These are phyloP conservation scores for Sporormia fimetaria DNA, from an alignment of 495 filamentous ascomycete genomes.

Conservation along the genomic window DNA sequence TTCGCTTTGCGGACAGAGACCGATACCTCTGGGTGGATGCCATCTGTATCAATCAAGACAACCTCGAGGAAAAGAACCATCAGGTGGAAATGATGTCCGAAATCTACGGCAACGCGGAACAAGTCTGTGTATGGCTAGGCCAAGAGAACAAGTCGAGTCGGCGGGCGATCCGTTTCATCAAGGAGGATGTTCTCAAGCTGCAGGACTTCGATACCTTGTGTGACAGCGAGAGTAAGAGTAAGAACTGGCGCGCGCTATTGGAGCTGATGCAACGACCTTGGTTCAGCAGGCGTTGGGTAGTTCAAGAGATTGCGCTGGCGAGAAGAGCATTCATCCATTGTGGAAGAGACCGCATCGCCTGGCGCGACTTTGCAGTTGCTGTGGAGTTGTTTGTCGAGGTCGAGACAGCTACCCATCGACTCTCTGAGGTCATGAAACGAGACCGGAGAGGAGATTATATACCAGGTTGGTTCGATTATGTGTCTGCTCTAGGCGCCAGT, in stretches of 20 bases:
- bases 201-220: constrained; percentile 29
- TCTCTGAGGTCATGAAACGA: constrained; percentile 22
- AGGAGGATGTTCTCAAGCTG: constrained; percentile 27
- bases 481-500: constrained; percentile 30
- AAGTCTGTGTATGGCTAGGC: constrained; percentile 9
- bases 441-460: background rate
- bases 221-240: background rate
- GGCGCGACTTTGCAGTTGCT: constrained; percentile 17
- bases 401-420: constrained; percentile 20
- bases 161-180: constrained; percentile 29
- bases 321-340: constrained; percentile 12
- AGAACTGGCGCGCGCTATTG: constrained; percentile 17
- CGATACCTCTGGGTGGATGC: constrained; percentile 12
- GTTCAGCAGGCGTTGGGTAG: constrained; percentile 19
- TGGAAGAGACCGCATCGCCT: constrained; percentile 10
- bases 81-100: constrained; percentile 13
- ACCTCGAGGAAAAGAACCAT: constrained; percentile 10
- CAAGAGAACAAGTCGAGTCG: constrained; percentile 1
- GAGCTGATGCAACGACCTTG: constrained; percentile 16
- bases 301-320: constrained; percentile 23
- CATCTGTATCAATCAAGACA: constrained; percentile 12
- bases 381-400: constrained; percentile 22
- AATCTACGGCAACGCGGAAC: constrained; percentile 2
- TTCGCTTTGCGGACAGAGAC: background rate
- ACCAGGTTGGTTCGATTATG: constrained; percentile 22